Evolutionary conservation across 768 basidiomycete species (phyloP).

Genomic region (Serendipita sp.): DNA sequence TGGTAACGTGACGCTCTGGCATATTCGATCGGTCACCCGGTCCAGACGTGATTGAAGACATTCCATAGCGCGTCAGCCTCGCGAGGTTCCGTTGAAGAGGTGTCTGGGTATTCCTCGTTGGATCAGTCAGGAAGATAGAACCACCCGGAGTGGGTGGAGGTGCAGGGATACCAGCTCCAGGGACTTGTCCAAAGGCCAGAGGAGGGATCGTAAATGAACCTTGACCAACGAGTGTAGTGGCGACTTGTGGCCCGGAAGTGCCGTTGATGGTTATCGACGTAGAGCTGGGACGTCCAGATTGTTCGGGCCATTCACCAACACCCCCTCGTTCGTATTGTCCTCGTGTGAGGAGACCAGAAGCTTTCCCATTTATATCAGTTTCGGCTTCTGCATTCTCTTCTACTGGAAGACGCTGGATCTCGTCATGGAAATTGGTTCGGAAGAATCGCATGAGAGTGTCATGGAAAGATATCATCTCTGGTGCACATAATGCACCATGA

Average conservation of each 20-base stretch:
- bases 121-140: conserved; percentile 12
- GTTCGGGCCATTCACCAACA: neutral
- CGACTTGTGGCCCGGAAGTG: neutral
- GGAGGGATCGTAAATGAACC: conserved; percentile 32
- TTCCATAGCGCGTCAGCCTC: conserved; percentile 65
- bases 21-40: conserved; percentile 35
- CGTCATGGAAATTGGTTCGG: conserved; percentile 68
- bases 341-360: conserved; percentile 29
- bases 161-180: conserved; percentile 4
- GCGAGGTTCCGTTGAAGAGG: conserved; percentile 68
- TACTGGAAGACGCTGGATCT: conserved; percentile 53
- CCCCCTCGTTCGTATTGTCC: conserved; percentile 13
- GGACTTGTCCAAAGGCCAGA: conserved; percentile 31
- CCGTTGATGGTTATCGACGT: conserved; percentile 27
- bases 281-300: neutral
- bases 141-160: conserved; percentile 8
- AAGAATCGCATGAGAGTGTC: conserved; percentile 76
- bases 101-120: conserved; percentile 35
- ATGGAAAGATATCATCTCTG: conserved; percentile 87
- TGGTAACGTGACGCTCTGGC: neutral
- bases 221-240: conserved; percentile 5
- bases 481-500: conserved; percentile 65
- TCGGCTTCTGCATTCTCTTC: conserved; percentile 34
- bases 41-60: conserved; percentile 64
- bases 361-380: neutral